phyloP scores from a whole-genome alignment of 108 stramenopile species.

The Skeletonema menzelii region DNA sequence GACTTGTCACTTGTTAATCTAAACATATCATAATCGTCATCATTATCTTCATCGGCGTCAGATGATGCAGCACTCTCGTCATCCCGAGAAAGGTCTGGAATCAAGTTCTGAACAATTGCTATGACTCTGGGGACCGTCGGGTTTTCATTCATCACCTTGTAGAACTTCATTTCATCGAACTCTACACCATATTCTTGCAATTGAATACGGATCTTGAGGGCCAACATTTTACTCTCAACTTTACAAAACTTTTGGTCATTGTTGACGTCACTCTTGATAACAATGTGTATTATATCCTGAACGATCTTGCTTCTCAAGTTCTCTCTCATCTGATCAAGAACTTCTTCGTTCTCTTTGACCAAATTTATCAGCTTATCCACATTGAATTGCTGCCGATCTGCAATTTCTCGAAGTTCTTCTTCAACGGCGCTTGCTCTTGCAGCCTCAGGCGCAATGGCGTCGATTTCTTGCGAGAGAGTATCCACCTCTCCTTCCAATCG shows the following conservation, averaged over 20 bases:
- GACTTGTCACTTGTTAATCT: not conserved
- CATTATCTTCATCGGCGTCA: conserved; percentile 10
- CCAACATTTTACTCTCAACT: conserved; percentile 30
- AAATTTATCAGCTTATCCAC: conserved; percentile 27
- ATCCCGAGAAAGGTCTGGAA: not conserved
- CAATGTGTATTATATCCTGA: conserved; percentile 28
- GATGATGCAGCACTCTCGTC: not conserved
- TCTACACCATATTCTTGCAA: conserved; percentile 37
- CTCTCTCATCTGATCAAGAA: conserved; percentile 26
- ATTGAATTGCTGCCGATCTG: conserved; percentile 31
- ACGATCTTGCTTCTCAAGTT: conserved; percentile 25
- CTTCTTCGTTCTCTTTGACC: conserved; percentile 31
- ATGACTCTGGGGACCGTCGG: conserved; percentile 15
- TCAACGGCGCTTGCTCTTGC: conserved; percentile 36
- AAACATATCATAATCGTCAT: conserved; percentile 30
- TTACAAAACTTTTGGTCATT: conserved; percentile 21
- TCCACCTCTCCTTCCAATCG: conserved; percentile 18
- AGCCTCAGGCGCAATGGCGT: conserved; percentile 22
- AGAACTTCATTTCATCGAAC: conserved; percentile 36
- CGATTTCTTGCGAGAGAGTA: conserved; percentile 18
- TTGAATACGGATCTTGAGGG: conserved; percentile 30
- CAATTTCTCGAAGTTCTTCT: conserved; percentile 38
- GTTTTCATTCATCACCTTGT: conserved; percentile 10
- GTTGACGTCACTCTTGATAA: conserved; percentile 21
- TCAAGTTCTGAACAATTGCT: conserved; percentile 14